These are phyloP conservation scores for Mycosphaerella sp. DNA, from an alignment of 2,329 filamentous ascomycete species.

Conservation along the genomic window DNA sequence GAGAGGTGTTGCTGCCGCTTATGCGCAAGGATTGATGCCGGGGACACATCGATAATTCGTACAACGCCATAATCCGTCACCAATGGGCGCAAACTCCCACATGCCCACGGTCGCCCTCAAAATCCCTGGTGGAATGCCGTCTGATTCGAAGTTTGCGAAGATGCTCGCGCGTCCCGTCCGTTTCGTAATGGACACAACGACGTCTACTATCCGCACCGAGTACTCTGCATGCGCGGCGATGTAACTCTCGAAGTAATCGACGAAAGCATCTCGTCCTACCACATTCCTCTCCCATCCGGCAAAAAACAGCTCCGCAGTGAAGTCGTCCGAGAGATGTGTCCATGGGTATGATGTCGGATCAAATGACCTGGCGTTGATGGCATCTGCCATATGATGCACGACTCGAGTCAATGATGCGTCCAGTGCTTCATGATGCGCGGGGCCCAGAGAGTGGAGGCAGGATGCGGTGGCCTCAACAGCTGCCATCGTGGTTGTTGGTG, in stretches of 20 bases:
- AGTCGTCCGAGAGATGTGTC: neutral
- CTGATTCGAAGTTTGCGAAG: neutral
- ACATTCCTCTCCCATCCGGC: neutral
- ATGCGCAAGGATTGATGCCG: neutral
- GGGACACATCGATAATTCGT: neutral
- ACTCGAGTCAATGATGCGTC: neutral
- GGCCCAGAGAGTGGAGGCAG: neutral
- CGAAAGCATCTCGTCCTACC: neutral
- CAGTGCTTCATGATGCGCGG: neutral
- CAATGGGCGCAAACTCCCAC: neutral
- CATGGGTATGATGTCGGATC: neutral
- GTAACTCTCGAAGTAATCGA: neutral
- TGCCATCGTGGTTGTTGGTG: neutral
- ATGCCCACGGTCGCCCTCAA: neutral
- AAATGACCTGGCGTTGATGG: neutral
- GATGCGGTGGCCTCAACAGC: neutral
- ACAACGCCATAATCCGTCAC: neutral
- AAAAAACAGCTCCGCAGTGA: neutral
- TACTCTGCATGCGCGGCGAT: neutral
- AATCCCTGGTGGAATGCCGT: neutral
- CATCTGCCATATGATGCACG: neutral
- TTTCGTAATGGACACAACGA: neutral
- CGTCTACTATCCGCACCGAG: neutral
- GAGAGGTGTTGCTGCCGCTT: neutral
- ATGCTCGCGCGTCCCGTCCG: neutral